Evolutionary conservation across 2,329 filamentous ascomycete genomes (phyloP).

Genomic region (Colletotrichum abscissum): DNA sequence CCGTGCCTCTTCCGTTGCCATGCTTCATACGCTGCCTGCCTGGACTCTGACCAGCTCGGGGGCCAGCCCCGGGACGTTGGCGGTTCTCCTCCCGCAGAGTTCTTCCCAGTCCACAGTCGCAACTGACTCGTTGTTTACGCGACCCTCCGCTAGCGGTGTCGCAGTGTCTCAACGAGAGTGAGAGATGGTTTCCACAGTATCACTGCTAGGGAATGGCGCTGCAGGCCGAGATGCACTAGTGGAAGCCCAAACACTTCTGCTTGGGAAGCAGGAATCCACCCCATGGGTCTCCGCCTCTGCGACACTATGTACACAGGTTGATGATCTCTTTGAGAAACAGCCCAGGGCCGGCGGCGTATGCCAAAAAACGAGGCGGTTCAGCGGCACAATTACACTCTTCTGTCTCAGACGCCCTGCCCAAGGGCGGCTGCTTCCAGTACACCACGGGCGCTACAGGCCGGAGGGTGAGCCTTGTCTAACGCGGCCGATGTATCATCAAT

Average conservation of each 20-base stretch:
- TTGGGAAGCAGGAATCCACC: not conserved
- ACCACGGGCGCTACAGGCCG: not conserved
- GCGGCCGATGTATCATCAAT: conserved; percentile 5
- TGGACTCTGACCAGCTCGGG: not conserved
- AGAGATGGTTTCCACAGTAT: conserved; percentile 10
- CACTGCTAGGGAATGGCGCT: conserved; percentile 3
- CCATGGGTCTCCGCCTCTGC: conserved; percentile 6
- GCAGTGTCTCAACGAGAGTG: conserved; percentile 18
- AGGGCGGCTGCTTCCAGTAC: not conserved
- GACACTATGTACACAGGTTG: not conserved
- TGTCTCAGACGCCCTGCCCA: conserved; percentile 8
- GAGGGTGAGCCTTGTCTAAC: not conserved
- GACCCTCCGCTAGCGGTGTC: conserved; percentile 8
- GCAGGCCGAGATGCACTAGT: conserved; percentile 7
- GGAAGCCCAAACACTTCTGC: not conserved
- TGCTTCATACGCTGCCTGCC: not conserved
- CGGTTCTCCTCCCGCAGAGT: not conserved
- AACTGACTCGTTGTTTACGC: conserved; percentile 25
- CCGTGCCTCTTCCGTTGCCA: not conserved
- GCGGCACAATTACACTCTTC: not conserved
- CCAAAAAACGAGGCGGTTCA: conserved; percentile 25
- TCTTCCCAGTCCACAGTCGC: not conserved
- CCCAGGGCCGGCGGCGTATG: not conserved
- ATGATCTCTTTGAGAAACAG: not conserved
- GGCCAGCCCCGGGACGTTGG: not conserved